Percentiles rank a stretch among this genome's conserved stretches.
phyloP scores from a whole-genome alignment of 2,329 filamentous ascomycete species.

The Lomentospora prolificans region DNA sequence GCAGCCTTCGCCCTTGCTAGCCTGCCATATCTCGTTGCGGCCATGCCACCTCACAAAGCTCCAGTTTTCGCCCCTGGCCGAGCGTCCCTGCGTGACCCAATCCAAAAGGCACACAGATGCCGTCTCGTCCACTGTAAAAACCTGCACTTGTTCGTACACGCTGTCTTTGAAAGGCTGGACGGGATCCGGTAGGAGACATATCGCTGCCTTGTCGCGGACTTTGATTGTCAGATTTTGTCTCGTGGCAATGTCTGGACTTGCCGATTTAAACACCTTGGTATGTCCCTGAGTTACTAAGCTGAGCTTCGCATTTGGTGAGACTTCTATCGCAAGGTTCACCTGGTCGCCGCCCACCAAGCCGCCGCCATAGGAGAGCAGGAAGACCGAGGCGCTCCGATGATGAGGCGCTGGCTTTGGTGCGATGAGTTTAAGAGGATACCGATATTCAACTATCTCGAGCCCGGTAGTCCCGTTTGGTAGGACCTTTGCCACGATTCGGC shows the following conservation, averaged over 20 bases:
- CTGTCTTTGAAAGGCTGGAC: slow-evolving; percentile 83
- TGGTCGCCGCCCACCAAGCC: slow-evolving; percentile 83
- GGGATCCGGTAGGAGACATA: slow-evolving; percentile 76
- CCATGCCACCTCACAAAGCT: slow-evolving; percentile 69
- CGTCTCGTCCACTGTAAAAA: slow-evolving; percentile 51
- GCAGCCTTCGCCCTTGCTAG: slow-evolving; percentile 20
- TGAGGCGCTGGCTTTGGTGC: slow-evolving; percentile 60
- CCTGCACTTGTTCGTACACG: slow-evolving; percentile 75
- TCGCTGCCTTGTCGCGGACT: slow-evolving; percentile 39
- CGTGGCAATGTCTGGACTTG: slow-evolving; percentile 43
- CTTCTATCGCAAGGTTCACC: slow-evolving; percentile 60
- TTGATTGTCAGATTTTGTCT: slow-evolving; percentile 44
- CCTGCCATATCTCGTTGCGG: slow-evolving; percentile 75
- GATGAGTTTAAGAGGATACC: slow-evolving; percentile 92
- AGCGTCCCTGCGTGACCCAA: slow-evolving; percentile 86
- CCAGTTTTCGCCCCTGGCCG: slow-evolving; percentile 83
- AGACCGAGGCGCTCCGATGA: slow-evolving; percentile 65
- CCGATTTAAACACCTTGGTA: slow-evolving; percentile 90
- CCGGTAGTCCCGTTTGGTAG: slow-evolving; percentile 63
- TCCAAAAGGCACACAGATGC: slow-evolving; percentile 73
- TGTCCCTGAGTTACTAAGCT: slow-evolving; percentile 64
- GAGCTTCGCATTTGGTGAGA: slow-evolving; percentile 57
- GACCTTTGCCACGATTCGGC: slow-evolving; percentile 62
- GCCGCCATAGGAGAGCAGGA: slow-evolving; percentile 88
- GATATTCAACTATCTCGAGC: slow-evolving; percentile 68